Evolutionary conservation across 2,329 filamentous ascomycete species (phyloP).

Genomic region (Aspergillus viridinutans): DNA sequence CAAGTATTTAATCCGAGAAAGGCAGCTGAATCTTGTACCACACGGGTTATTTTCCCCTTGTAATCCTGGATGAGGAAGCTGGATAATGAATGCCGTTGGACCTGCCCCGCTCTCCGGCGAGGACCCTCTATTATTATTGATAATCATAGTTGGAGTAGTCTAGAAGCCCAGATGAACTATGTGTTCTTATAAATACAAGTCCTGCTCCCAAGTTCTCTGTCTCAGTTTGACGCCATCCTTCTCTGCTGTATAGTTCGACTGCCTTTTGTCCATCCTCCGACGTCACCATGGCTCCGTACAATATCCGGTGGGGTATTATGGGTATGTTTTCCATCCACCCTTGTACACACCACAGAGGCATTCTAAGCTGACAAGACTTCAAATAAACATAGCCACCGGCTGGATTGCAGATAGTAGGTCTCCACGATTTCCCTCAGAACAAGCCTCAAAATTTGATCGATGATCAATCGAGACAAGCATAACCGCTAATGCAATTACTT

Average conservation of each 20-base stretch:
- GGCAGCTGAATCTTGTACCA: background rate
- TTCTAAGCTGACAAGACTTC: slow-evolving; percentile 11
- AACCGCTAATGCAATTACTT: slow-evolving; percentile 1
- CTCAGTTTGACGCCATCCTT: background rate
- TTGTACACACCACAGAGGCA: background rate
- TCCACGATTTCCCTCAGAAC: background rate
- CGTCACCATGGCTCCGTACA: slow-evolving; percentile 30
- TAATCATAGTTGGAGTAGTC: background rate
- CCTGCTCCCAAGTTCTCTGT: background rate
- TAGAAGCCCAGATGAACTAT: background rate
- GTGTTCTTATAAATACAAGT: slow-evolving; percentile 5
- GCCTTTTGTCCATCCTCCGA: background rate
- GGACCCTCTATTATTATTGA: background rate
- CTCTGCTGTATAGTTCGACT: background rate
- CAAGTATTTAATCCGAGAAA: background rate
- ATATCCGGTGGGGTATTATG: slow-evolving; percentile 43
- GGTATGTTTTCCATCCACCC: slow-evolving; percentile 24
- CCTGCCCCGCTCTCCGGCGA: slow-evolving; percentile 24
- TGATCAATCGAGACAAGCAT: background rate
- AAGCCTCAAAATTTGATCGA: background rate
- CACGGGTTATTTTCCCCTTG: background rate
- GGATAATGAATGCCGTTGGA: slow-evolving; percentile 4
- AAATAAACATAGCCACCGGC: slow-evolving; percentile 37
- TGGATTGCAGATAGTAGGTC: slow-evolving; percentile 39
- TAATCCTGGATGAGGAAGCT: background rate